These are phyloP conservation scores for Kitagawia praeruptora DNA, from an alignment of 129 eudicot species.

Conservation along the genomic window DNA sequence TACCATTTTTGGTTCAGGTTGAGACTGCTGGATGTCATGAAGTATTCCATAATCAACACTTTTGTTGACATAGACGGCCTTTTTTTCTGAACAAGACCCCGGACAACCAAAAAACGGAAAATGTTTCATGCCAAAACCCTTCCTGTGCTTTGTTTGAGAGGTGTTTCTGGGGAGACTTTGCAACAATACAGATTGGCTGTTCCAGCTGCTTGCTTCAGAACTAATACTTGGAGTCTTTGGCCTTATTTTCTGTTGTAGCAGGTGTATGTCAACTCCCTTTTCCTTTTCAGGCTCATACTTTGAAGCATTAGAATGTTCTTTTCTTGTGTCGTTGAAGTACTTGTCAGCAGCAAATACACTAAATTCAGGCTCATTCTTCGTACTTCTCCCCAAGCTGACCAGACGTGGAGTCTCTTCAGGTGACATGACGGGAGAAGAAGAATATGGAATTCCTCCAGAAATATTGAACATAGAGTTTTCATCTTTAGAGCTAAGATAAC, in stretches of 20 bases:
- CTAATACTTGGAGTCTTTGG: slow-evolving; percentile 38
- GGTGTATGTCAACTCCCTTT: slow-evolving; percentile 22
- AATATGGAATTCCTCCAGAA: slow-evolving; percentile 19
- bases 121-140: slow-evolving; percentile 23
- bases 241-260: slow-evolving; percentile 22
- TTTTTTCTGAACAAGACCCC: slow-evolving; percentile 46
- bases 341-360: slow-evolving; percentile 34
- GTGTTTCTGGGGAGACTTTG: slow-evolving; percentile 19
- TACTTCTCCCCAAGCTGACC: slow-evolving; percentile 9
- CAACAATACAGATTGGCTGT: slow-evolving; percentile 43
- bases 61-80: slow-evolving; percentile 25
- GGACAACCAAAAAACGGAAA: slow-evolving; percentile 31
- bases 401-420: slow-evolving; percentile 17
- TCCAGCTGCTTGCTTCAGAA: slow-evolving; percentile 46
- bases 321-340: slow-evolving; percentile 35
- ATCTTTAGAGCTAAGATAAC: slow-evolving; percentile 11
- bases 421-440: slow-evolving; percentile 4
- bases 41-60: neutral
- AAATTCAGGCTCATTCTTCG: slow-evolving; percentile 16
- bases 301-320: neutral
- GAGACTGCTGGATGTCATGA: neutral
- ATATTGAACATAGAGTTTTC: slow-evolving; percentile 15
- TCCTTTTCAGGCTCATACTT: slow-evolving; percentile 9
- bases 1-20: slow-evolving; percentile 8
- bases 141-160: slow-evolving; percentile 24